Evolutionary conservation across 495 filamentous ascomycete genomes (phyloP).

Genomic region (Penicillium maclennaniae): DNA sequence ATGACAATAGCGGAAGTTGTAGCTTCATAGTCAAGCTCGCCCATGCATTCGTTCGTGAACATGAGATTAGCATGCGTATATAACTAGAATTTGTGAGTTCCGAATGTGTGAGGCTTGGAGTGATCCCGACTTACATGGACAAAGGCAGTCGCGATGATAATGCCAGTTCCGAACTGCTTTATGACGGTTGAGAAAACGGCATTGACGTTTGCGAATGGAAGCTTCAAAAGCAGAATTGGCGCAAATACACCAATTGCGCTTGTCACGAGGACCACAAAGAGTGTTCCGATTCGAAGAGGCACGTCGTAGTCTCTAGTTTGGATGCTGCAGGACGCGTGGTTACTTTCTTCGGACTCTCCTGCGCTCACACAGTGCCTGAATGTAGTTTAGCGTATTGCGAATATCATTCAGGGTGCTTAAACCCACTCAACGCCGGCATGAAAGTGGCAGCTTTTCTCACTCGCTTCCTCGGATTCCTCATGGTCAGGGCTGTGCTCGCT

Average conservation of each 20-base stretch:
- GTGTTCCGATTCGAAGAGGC: slow-evolving; percentile 52
- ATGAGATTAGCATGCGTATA: slow-evolving; percentile 61
- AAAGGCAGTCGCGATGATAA: slow-evolving; percentile 69
- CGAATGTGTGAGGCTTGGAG: background rate
- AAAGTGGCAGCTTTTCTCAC: slow-evolving; percentile 51
- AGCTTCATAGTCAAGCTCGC: slow-evolving; percentile 55
- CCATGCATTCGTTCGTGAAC: slow-evolving; percentile 61
- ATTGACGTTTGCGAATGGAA: slow-evolving; percentile 31
- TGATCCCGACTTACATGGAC: slow-evolving; percentile 49
- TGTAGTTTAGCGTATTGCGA: slow-evolving; percentile 1
- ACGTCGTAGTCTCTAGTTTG: slow-evolving; percentile 55
- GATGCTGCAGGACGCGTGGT: slow-evolving; percentile 35
- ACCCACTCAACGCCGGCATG: slow-evolving; percentile 63
- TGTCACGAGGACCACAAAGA: slow-evolving; percentile 57
- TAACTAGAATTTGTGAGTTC: slow-evolving; percentile 39
- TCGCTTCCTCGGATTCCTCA: slow-evolving; percentile 12
- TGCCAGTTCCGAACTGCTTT: slow-evolving; percentile 71
- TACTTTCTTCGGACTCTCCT: slow-evolving; percentile 27
- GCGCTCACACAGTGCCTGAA: slow-evolving; percentile 47
- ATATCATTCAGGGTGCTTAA: background rate
- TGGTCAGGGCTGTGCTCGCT: slow-evolving; percentile 4
- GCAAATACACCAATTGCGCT: slow-evolving; percentile 45
- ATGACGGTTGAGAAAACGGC: slow-evolving; percentile 46
- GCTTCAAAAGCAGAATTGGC: slow-evolving; percentile 35
- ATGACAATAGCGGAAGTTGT: slow-evolving; percentile 60